These are phyloP conservation scores for Gossypium trilobum DNA, from an alignment of 441 rosid species.

Conservation along the genomic window DNA sequence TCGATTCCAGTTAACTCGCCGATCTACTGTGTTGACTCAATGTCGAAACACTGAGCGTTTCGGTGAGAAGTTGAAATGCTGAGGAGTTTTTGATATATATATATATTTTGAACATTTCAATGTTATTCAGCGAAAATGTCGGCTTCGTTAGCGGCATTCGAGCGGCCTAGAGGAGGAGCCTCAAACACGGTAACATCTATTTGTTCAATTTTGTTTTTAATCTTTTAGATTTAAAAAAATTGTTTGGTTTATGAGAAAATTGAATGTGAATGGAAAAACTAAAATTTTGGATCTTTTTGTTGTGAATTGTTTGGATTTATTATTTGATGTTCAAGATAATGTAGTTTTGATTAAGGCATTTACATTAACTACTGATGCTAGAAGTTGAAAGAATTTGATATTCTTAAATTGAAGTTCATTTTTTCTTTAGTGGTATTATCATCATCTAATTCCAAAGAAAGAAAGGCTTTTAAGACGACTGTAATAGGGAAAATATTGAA, in stretches of 20 bases:
- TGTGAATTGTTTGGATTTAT: background rate
- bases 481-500: background rate
- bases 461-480: background rate
- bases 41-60: constrained; percentile 20
- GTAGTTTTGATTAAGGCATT: background rate
- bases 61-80: constrained; percentile 24
- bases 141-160: constrained; percentile 74
- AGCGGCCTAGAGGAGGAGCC: constrained; percentile 63
- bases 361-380: constrained; percentile 8
- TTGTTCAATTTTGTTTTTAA: background rate
- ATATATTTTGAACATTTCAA: constrained; percentile 22
- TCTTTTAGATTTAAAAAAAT: background rate
- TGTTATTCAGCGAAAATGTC: constrained; percentile 53
- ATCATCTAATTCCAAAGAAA: background rate
- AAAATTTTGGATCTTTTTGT: constrained; percentile 4
- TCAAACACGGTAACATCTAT: constrained; percentile 62
- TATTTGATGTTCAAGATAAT: background rate
- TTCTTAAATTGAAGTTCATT: background rate
- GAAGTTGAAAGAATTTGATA: background rate
- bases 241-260: constrained; percentile 19
- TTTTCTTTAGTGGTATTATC: background rate
- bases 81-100: background rate
- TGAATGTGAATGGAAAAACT: constrained; percentile 10
- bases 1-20: constrained; percentile 11
- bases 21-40: constrained; percentile 27